Conservation (phyloP, 2,329 filamentous ascomycete species). For the Pyrenophora teres region DNA sequence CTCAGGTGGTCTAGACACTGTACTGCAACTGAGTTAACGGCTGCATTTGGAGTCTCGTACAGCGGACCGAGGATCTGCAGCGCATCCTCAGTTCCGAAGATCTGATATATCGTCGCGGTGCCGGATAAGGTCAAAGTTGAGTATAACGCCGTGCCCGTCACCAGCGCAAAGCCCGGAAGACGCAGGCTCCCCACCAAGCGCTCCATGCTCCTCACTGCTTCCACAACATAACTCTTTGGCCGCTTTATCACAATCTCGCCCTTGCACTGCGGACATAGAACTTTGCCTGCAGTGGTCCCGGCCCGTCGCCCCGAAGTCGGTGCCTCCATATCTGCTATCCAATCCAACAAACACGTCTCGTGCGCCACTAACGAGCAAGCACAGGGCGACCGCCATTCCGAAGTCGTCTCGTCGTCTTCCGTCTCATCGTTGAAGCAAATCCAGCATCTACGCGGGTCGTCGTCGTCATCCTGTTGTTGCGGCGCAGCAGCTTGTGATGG, state of each 20-base stretch:
- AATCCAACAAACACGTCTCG: slow-evolving; percentile 85
- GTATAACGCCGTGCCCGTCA: slow-evolving; percentile 54
- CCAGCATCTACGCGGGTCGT: slow-evolving; percentile 63
- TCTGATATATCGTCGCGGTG: slow-evolving; percentile 65
- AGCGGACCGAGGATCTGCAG: slow-evolving; percentile 57
- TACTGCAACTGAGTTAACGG: slow-evolving; percentile 38
- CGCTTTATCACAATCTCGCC: slow-evolving; percentile 75
- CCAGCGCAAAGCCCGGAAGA: slow-evolving; percentile 66
- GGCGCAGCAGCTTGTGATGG: slow-evolving; percentile 13
- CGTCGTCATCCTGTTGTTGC: slow-evolving; percentile 37
- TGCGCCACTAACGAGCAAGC: slow-evolving; percentile 90
- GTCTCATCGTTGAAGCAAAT: slow-evolving; percentile 71
- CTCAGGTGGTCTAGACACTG: slow-evolving; percentile 35
- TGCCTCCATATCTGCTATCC: slow-evolving; percentile 87
- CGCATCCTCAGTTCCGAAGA: slow-evolving; percentile 69
- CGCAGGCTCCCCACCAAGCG: slow-evolving; percentile 62
- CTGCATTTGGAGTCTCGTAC: slow-evolving; percentile 41
- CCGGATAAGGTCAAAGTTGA: slow-evolving; percentile 60
- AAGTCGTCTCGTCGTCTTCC: slow-evolving; percentile 64
- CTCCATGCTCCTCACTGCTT: slow-evolving; percentile 65
- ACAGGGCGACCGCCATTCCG: slow-evolving; percentile 84
- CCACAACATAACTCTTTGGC: slow-evolving; percentile 73
- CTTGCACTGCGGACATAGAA: slow-evolving; percentile 90
- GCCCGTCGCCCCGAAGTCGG: slow-evolving; percentile 58
- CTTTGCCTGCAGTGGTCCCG: slow-evolving; percentile 58